phyloP scores from a whole-genome alignment of 1,284 basidiomycete genomes.

The Hemileia vastatrix region DNA sequence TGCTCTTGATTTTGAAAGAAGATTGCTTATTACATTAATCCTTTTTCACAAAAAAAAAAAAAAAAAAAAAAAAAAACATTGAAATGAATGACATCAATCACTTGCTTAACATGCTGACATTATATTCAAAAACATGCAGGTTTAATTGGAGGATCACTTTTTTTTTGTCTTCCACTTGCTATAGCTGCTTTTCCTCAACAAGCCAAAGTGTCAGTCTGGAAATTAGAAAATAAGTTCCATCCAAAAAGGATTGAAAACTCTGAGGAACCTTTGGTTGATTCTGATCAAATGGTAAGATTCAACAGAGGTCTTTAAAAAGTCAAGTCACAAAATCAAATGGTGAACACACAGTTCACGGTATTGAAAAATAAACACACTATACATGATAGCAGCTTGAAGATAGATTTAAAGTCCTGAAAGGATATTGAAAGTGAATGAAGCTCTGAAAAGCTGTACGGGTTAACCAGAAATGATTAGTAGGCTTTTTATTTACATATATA shows the following conservation, averaged over 20 bases:
- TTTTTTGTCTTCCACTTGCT: slow-evolving; percentile 51
- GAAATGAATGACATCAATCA: neutral
- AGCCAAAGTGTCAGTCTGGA: slow-evolving; percentile 44
- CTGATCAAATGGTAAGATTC: slow-evolving; percentile 47
- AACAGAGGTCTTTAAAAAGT: slow-evolving; percentile 49
- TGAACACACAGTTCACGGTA: too few relatives aligned
- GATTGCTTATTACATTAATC: neutral
- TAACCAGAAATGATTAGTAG: too few relatives aligned
- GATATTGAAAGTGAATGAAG: too few relatives aligned
- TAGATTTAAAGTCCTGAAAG: too few relatives aligned
- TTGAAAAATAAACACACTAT: too few relatives aligned
- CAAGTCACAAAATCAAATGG: too few relatives aligned
- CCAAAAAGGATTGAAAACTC: too few relatives aligned
- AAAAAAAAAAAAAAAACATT: too few relatives aligned
- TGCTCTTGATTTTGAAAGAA: neutral
- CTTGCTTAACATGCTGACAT: neutral
- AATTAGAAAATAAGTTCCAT: slow-evolving; percentile 46
- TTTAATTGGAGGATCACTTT: slow-evolving; percentile 48
- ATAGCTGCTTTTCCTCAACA: slow-evolving; percentile 52
- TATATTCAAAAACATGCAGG: slow-evolving; percentile 13
- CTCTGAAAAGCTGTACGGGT: too few relatives aligned
- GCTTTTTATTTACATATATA: too few relatives aligned
- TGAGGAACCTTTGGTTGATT: slow-evolving; percentile 40
- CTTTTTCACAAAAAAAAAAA: too few relatives aligned
- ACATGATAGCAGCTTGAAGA: too few relatives aligned